A percentile compares a stretch with the other conserved stretches of the same genome.
Conservation (phyloP, 768 basidiomycete species). For the Boletus rubescentipes region DNA sequence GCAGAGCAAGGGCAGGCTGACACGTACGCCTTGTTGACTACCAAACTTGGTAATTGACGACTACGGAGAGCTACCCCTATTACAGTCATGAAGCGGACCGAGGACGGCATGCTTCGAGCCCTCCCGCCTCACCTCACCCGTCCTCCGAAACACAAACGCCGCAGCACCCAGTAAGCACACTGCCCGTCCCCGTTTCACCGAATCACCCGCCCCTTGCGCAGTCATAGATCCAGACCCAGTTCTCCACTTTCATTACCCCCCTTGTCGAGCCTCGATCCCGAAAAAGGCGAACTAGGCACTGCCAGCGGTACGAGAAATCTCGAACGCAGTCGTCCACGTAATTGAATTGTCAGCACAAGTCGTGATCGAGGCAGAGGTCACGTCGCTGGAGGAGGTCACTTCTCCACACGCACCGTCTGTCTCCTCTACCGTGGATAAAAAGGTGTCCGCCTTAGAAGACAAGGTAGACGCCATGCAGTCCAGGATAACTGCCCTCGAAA, state of each 20-base stretch:
- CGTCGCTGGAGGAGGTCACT: neutral
- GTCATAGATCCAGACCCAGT: neutral
- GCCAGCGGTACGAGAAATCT: neutral
- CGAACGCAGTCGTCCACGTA: neutral
- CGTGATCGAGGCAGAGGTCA: neutral
- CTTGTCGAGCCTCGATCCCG: neutral
- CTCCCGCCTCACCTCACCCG: constrained; percentile 16
- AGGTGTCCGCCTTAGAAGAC: neutral
- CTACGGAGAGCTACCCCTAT: constrained; percentile 1
- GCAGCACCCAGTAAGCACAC: neutral
- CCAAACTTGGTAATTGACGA: constrained; percentile 7
- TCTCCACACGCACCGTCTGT: neutral
- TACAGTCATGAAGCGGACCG: neutral
- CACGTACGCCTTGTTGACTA: constrained; percentile 1
- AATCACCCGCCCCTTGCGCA: neutral
- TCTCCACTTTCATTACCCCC: constrained; percentile 21
- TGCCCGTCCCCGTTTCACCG: too few relatives aligned
- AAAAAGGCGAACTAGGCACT: neutral
- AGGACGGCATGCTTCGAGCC: constrained; percentile 6
- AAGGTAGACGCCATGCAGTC: neutral
- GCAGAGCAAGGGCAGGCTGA: neutral
- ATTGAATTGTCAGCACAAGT: neutral
- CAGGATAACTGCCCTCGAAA: neutral
- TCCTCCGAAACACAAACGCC: constrained; percentile 4
- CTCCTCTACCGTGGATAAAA: neutral